Base-by-base conservation (phyloP, 257 asterid genomes). In the Solanum pennellii region DNA sequence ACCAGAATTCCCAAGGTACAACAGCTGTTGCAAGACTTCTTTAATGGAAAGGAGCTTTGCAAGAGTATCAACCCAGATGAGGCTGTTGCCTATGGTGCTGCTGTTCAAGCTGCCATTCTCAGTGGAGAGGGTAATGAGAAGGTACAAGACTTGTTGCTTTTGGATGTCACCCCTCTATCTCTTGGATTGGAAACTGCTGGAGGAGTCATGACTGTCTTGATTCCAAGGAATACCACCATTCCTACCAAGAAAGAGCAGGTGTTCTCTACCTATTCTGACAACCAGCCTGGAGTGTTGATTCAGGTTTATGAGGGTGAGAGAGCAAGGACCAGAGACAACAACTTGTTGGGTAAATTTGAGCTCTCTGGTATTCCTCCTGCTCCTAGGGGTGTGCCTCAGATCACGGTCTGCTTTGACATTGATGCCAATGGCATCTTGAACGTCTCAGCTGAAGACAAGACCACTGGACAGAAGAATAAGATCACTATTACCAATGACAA, bases 61-160 rank as follows among this genome's bases (percentile, higher is more conserved):
- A 88, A 88, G 71, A 88, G 89, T 39, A 88, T 88, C 27, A 91
- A 91, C 86, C 92, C 92, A 6, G 91, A 90, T 69, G 92, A 90
- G 83, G 92, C 90, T 3, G 92, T 90, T 76, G 92, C 92, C 12
- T 89, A 89, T 60, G 92, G 92, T 29, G 92, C 91, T 18, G 91
- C 91, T 10, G 91, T 90, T 0, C 91, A 90, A 59, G 91, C 91
- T 74, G 92, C 91, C 23, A 89, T 89, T 62, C 92, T 90, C 14
- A 89, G 89, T 14, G 90, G 92, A 14, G 90, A 89, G 88, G 90
- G 92, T 35, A 82, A 87, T 6, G 91, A 89, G 82, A 87, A 87
- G 86, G 91, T 88, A 47, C 91, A 89, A 83, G 92, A 90, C 85
- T 71, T 89, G 16, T 45, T 90, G 49, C 86, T 87, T 39, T 44